phyloP scores from a whole-genome alignment of 192 early-diverging fungal species.

The Backusella tuberculispora region DNA sequence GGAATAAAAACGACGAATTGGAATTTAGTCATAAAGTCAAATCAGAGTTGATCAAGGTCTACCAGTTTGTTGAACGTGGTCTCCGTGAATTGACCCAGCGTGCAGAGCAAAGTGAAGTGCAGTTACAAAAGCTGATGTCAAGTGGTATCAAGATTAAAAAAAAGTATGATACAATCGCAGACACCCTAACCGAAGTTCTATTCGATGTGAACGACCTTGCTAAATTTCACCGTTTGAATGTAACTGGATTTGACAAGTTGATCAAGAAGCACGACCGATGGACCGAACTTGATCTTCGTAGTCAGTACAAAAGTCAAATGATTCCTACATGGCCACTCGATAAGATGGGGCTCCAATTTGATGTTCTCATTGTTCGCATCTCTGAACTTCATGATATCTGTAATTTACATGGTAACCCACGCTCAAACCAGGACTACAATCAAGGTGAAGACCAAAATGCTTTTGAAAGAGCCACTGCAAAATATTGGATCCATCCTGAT shows the following conservation, averaged over 20 bases:
- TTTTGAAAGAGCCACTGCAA: slow-evolving; percentile 60
- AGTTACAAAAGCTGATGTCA: slow-evolving; percentile 30
- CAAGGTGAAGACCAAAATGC: slow-evolving; percentile 42
- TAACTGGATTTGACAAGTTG: slow-evolving; percentile 85
- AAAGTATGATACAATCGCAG: slow-evolving; percentile 49
- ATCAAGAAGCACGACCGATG: slow-evolving; percentile 98
- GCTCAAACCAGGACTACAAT: slow-evolving; percentile 6
- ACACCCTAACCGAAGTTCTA: slow-evolving; percentile 66
- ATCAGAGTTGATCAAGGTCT: slow-evolving; percentile 84
- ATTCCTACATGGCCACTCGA: slow-evolving; percentile 74
- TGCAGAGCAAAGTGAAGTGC: slow-evolving; percentile 62
- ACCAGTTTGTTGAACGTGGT: slow-evolving; percentile 68
- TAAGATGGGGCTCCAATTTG: slow-evolving; percentile 60
- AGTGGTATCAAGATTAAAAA: slow-evolving; percentile 45
- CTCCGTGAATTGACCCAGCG: slow-evolving; percentile 67
- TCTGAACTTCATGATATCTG: slow-evolving; percentile 29
- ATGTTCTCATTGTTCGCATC: slow-evolving; percentile 28
- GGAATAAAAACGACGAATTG: slow-evolving; percentile 81
- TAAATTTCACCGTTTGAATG: slow-evolving; percentile 77
- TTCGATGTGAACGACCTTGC: slow-evolving; percentile 79
- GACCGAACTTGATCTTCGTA: slow-evolving; percentile 70
- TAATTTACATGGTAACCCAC: slow-evolving; percentile 20
- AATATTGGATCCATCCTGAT: slow-evolving; percentile 98
- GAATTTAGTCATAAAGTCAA: slow-evolving; percentile 85
- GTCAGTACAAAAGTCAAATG: slow-evolving; percentile 70